Percentiles rank a stretch among this genome's conserved stretches.
These are phyloP conservation scores for Rubus idaeus DNA, from an alignment of 306 rosid species.

Conservation along the genomic window DNA sequence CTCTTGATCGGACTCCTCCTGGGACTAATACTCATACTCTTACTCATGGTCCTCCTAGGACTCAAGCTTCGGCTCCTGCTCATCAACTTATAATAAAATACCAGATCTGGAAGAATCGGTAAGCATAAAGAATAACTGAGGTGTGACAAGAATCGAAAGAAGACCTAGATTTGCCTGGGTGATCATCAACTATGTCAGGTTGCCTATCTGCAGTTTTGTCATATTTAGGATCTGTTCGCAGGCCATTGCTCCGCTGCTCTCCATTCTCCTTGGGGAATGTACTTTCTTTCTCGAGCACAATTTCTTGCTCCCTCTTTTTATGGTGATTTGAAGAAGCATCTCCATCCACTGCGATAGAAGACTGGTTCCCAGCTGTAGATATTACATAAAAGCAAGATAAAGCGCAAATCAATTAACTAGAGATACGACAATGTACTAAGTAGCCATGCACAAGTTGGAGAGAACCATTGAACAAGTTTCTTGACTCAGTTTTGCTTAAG, in stretches of 20 bases:
- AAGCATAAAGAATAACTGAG: constrained; percentile 71
- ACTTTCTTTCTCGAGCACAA: constrained; percentile 37
- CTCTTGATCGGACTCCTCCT: constrained; percentile 60
- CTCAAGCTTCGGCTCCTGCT: constrained; percentile 94
- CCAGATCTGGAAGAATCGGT: constrained; percentile 55
- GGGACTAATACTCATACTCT: constrained; percentile 95
- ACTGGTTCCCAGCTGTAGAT: constrained; percentile 41
- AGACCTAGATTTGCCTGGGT: constrained; percentile 89
- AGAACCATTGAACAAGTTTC: neutral
- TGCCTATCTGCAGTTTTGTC: constrained; percentile 65
- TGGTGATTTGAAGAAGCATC: constrained; percentile 34
- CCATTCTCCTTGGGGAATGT: constrained; percentile 68
- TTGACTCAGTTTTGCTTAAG: neutral
- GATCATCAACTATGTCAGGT: constrained; percentile 81
- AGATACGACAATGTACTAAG: neutral
- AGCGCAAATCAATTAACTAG: neutral
- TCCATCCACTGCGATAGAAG: constrained; percentile 35
- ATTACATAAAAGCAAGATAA: neutral
- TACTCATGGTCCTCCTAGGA: constrained; percentile 83
- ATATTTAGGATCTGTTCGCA: constrained; percentile 50
- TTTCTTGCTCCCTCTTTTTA: constrained; percentile 46
- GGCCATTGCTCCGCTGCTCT: constrained; percentile 59
- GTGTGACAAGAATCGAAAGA: constrained; percentile 60
- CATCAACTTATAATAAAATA: constrained; percentile 72
- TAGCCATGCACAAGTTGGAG: neutral